Conservation (phyloP, 164 flowering plant species). For the Annona squamosa region DNA sequence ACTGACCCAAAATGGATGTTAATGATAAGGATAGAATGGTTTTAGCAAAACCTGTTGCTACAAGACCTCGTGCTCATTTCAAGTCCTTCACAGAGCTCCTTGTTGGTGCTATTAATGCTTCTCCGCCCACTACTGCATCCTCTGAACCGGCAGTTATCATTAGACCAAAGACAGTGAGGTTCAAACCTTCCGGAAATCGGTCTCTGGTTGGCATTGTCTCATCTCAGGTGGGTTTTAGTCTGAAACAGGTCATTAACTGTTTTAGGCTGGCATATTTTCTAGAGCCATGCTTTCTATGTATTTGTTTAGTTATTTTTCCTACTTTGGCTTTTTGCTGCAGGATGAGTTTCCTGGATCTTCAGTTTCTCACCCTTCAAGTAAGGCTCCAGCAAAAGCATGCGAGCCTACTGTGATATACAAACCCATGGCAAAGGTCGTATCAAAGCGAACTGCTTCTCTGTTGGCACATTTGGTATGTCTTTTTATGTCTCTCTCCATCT, state of each 20-base stretch:
- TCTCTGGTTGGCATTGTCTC: constrained; percentile 23
- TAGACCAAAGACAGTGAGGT: constrained; percentile 80
- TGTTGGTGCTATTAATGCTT: constrained; percentile 51
- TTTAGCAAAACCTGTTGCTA: constrained; percentile 77
- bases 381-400: constrained; percentile 24
- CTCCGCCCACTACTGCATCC: constrained; percentile 33
- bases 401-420: constrained; percentile 54
- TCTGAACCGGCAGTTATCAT: constrained; percentile 56
- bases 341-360: constrained; percentile 36
- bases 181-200: constrained; percentile 38
- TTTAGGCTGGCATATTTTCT: not conserved
- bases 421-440: constrained; percentile 80
- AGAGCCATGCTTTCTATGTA: not conserved
- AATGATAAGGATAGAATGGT: constrained; percentile 56
- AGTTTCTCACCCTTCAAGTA: constrained; percentile 26
- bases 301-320: not conserved
- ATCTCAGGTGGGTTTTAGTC: constrained; percentile 30
- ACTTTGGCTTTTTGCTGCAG: constrained; percentile 26
- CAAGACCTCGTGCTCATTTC: constrained; percentile 50
- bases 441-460: constrained; percentile 60
- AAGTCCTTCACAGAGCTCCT: constrained; percentile 68
- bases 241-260: not conserved
- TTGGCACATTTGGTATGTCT: constrained; percentile 53
- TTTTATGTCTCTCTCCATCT: not conserved
- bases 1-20: constrained; percentile 46